Base-by-base conservation (phyloP, 805 yeast species). In the Limtongozyma cylindracea region DNA sequence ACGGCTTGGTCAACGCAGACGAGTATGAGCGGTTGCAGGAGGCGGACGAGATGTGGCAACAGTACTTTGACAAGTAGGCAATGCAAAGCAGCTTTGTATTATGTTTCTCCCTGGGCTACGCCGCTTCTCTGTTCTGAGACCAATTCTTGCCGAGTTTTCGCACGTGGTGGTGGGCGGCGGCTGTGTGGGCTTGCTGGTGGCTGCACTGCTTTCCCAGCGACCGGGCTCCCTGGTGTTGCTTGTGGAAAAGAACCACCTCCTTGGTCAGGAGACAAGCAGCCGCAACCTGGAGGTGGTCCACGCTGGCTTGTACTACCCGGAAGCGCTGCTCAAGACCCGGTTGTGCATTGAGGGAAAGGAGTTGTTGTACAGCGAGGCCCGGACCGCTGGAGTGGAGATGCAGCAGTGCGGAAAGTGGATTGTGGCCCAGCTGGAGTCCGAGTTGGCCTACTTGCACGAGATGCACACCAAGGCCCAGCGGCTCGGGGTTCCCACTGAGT, bases 251-350 rank as follows among this genome's bases (percentile, higher is more conserved):
- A 63, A 78, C 38, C 39, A 44, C 1, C 49, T 50, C 17, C 38
- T 64, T 21, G 94, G 93, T 2, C 56, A 60, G 31, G 94, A 80
- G 33, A 77, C 92, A 0, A 70, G 91, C 5, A 59, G 84, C n/a
- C 50, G 94, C 23, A 80, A 80, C 47, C 73, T 91, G 2, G 95
- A 82, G 36, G 95, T 82, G 13, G 70, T 80, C 12, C 95, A 80
- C 43, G 92, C 92, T 0, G 94, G 93, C 0, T 34, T 80, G 5
- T 82, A 82, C 38, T 72, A 74, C 34, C 91, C 92, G 0, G 44
- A 49, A 7, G 59, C 61, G 26, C 56, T 72, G 3, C 47, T 82
- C 24, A 71, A 76, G 35, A 62, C 76, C 1, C 43, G 50, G 30
- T 43, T 80, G 14, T 82, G 94, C 34, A 49, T 80, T 16, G 53